phyloP scores from a whole-genome alignment of 345 rosid genomes.

The Lenwebbia sp. region DNA sequence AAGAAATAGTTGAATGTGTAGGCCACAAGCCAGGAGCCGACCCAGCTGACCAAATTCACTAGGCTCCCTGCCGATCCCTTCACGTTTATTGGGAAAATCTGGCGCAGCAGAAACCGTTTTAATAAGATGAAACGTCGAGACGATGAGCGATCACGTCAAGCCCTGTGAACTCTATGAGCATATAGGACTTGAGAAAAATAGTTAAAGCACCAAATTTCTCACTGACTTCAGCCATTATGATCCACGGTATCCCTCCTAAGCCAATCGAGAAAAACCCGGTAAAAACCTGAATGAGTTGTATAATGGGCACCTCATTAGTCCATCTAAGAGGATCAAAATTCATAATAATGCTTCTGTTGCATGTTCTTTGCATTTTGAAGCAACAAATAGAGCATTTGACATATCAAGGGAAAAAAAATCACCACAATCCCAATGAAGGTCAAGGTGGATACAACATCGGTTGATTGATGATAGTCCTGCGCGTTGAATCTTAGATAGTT shows the following conservation, averaged over 20 bases:
- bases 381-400: background rate
- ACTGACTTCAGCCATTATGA: constrained; percentile 55
- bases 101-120: background rate
- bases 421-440: constrained; percentile 25
- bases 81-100: constrained; percentile 25
- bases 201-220: background rate
- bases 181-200: background rate
- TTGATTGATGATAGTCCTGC: background rate
- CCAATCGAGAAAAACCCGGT: constrained; percentile 37
- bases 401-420: background rate
- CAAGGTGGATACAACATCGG: constrained; percentile 3
- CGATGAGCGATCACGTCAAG: background rate
- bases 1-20: constrained; percentile 18
- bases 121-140: background rate
- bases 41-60: constrained; percentile 11
- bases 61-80: constrained; percentile 20
- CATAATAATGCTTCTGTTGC: background rate
- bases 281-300: constrained; percentile 17
- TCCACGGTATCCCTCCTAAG: constrained; percentile 63
- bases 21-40: constrained; percentile 10
- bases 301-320: background rate
- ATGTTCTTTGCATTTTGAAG: background rate
- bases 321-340: background rate
- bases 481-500: background rate
- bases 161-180: background rate